Percentiles rank a stretch among this genome's conserved stretches.
Evolutionary conservation across 2,329 filamentous ascomycete species (phyloP).

Genomic region (Xylariaceae sp.): DNA sequence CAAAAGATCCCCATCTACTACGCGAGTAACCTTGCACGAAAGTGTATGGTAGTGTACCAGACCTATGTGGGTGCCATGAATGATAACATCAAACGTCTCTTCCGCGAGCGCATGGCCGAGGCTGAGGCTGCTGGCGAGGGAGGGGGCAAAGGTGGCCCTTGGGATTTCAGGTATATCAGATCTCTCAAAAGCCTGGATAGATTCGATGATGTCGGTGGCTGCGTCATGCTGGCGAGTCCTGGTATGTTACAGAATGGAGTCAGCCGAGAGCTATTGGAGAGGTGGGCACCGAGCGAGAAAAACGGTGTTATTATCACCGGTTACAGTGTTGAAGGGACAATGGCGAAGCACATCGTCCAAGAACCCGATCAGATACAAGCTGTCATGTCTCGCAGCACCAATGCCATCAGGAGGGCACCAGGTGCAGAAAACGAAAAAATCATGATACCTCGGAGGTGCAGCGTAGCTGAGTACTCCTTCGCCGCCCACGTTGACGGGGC

Average conservation of each 20-base stretch:
- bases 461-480: constrained; percentile 90
- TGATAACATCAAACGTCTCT: constrained; percentile 96
- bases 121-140: constrained; percentile 75
- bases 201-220: constrained; percentile 92
- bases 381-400: constrained; percentile 75
- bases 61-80: constrained; percentile 99
- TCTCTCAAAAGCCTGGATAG: constrained; percentile 89
- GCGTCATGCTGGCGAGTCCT: constrained; percentile 94
- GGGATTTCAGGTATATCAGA: constrained; percentile 94
- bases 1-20: constrained; percentile 96
- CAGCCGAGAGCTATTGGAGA: constrained; percentile 84
- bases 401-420: constrained; percentile 58
- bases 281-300: constrained; percentile 93
- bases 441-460: constrained; percentile 89
- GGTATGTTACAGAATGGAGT: constrained; percentile 99
- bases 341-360: constrained; percentile 93
- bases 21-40: constrained; percentile 87
- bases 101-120: constrained; percentile 86
- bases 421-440: constrained; percentile 76
- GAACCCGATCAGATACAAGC: constrained; percentile 94
- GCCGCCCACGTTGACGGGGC: constrained; percentile 94
- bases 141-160: constrained; percentile 76
- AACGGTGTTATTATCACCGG: constrained; percentile 99
- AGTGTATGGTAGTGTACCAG: constrained; percentile 98
- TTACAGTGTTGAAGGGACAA: constrained; percentile 97